Percentiles rank a stretch among this genome's conserved stretches.
Evolutionary conservation across 495 filamentous ascomycete species (phyloP).

Genomic region (Tetracladium setigerum): DNA sequence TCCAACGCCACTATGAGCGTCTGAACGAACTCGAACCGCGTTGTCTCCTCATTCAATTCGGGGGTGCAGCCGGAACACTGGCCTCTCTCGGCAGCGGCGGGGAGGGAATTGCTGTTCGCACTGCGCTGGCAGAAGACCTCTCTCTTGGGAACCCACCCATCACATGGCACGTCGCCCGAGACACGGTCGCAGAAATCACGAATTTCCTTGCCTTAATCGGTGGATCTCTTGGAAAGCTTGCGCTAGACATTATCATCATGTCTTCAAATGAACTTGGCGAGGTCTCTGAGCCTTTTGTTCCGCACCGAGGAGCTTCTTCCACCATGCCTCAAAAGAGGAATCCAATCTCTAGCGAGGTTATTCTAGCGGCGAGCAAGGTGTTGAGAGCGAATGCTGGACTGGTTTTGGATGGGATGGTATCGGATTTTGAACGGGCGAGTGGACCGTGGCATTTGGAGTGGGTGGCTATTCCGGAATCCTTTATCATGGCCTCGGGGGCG

Average conservation of each 20-base stretch:
- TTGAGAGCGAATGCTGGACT: constrained; percentile 40
- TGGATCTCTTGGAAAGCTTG: constrained; percentile 41
- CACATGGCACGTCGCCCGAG: constrained; percentile 40
- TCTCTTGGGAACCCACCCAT: constrained; percentile 30
- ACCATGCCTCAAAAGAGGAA: constrained; percentile 52
- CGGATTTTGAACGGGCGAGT: constrained; percentile 44
- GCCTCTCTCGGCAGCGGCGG: constrained; percentile 32
- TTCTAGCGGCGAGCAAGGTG: constrained; percentile 42
- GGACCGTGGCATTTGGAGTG: constrained; percentile 49
- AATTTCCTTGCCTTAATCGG: constrained; percentile 45
- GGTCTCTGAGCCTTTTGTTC: constrained; percentile 45
- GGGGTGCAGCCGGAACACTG: constrained; percentile 40
- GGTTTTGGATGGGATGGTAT: constrained; percentile 45
- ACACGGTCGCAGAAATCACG: constrained; percentile 39
- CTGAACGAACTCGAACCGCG: constrained; percentile 31
- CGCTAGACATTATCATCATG: constrained; percentile 47
- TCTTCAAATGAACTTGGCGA: constrained; percentile 45
- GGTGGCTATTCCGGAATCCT: constrained; percentile 44
- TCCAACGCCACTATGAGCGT: constrained; percentile 35
- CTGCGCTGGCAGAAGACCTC: constrained; percentile 32
- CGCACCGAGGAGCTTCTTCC: constrained; percentile 42
- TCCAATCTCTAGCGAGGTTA: constrained; percentile 45
- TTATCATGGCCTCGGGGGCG: constrained; percentile 41
- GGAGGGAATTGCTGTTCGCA: constrained; percentile 33
- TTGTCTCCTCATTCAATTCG: constrained; percentile 38